Conservation (phyloP, 129 eudicot species). For the Flaveria bidentis region DNA sequence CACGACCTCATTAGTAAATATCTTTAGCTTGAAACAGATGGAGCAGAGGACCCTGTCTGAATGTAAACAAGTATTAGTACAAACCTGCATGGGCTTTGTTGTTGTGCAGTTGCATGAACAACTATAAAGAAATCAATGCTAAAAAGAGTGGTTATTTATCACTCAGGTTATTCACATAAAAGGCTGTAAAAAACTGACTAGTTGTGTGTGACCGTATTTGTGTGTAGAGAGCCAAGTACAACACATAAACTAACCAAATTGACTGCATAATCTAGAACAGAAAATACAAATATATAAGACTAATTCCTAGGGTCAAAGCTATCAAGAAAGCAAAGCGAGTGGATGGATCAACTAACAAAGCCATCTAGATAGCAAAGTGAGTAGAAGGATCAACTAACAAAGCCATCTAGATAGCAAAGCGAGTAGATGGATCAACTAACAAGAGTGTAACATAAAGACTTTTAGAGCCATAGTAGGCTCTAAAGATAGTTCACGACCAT, state of each 20-base stretch:
- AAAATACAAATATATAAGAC: not conserved
- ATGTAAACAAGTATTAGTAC: constrained; percentile 29
- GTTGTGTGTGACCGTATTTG: not conserved
- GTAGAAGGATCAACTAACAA: not conserved
- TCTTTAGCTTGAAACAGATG: constrained; percentile 97
- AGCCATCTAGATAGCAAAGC: not conserved
- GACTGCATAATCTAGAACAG: not conserved
- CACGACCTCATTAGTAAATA: constrained; percentile 67
- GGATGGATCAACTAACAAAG: not conserved
- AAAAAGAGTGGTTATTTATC: not conserved
- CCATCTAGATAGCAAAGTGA: not conserved
- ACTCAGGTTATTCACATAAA: not conserved
- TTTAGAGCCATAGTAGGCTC: not conserved
- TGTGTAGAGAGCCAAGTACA: not conserved
- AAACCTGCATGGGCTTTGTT: not conserved
- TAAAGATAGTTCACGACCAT: constrained; percentile 12
- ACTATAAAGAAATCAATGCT: not conserved
- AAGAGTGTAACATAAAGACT: constrained; percentile 2
- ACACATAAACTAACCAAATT: not conserved
- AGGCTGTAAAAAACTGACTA: not conserved
- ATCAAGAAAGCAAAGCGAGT: not conserved
- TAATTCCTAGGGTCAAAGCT: not conserved
- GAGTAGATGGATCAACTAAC: not conserved
- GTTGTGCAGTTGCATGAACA: not conserved
- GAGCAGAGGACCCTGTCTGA: constrained; percentile 93